phyloP scores from a whole-genome alignment of 352 stramenopile genomes.

The Peronospora belbahrii region DNA sequence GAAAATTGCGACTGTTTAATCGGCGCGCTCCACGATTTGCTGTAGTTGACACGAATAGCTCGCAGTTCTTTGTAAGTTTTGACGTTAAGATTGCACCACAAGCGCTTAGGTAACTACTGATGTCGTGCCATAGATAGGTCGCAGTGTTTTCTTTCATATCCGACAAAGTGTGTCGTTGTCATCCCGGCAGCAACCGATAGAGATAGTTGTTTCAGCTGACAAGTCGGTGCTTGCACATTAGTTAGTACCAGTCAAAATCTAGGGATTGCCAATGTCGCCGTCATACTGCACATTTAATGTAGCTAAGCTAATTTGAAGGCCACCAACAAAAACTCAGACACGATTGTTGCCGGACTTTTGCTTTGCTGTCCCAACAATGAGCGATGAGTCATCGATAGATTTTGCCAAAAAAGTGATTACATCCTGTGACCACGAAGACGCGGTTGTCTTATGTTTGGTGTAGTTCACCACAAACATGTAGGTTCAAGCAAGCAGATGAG shows the following conservation, averaged over 20 bases:
- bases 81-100: slow-evolving; percentile 83
- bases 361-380: slow-evolving; percentile 89
- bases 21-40: slow-evolving; percentile 81
- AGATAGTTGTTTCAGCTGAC: slow-evolving; percentile 87
- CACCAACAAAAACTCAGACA: slow-evolving; percentile 92
- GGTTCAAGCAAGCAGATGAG: slow-evolving; percentile 84
- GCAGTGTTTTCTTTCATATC: slow-evolving; percentile 88
- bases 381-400: slow-evolving; percentile 83
- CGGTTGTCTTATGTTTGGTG: slow-evolving; percentile 62
- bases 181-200: slow-evolving; percentile 90
- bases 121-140: slow-evolving; percentile 89
- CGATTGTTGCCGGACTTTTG: slow-evolving; percentile 90
- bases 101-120: slow-evolving; percentile 90
- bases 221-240: too few species aligned
- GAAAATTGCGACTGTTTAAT: slow-evolving; percentile 89
- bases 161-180: slow-evolving; percentile 96
- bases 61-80: slow-evolving; percentile 87
- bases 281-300: slow-evolving; percentile 61
- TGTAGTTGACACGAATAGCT: slow-evolving; percentile 93
- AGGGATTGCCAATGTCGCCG: slow-evolving; percentile 38
- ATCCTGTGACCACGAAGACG: slow-evolving; percentile 91
- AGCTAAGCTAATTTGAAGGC: slow-evolving; percentile 62
- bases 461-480: slow-evolving; percentile 81
- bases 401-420: slow-evolving; percentile 89
- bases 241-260: too few species aligned